Conservation (phyloP, 495 filamentous ascomycete genomes). For the Hyaloscypha bicolor region DNA sequence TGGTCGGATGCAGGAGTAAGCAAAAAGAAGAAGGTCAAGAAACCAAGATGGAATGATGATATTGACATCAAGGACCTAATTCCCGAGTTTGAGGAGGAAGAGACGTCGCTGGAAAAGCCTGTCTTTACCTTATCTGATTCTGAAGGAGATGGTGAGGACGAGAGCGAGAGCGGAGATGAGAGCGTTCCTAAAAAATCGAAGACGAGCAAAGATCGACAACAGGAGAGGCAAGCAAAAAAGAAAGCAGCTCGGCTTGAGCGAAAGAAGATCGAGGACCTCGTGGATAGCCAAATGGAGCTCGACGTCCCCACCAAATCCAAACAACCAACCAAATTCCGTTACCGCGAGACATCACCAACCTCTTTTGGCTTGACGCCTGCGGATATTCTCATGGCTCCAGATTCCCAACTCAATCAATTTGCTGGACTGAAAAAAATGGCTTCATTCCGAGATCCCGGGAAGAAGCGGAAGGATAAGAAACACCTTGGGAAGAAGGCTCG, state of each 20-base stretch:
- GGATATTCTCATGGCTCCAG: constrained; percentile 88
- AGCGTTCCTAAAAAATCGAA: constrained; percentile 55
- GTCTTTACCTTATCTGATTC: constrained; percentile 56
- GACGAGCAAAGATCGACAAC: constrained; percentile 62
- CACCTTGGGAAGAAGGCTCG: constrained; percentile 88
- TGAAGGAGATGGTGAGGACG: constrained; percentile 35
- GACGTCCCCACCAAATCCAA: constrained; percentile 46
- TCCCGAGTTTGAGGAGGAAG: constrained; percentile 75
- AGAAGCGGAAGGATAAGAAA: constrained; percentile 87
- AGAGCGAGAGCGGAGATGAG: constrained; percentile 32
- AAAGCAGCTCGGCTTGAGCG: constrained; percentile 75
- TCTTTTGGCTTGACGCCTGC: constrained; percentile 85
- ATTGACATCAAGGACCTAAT: constrained; percentile 94
- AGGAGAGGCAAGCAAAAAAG: constrained; percentile 71
- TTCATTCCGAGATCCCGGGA: constrained; percentile 80
- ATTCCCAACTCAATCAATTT: constrained; percentile 84
- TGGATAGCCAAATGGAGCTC: constrained; percentile 76
- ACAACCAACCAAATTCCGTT: constrained; percentile 71
- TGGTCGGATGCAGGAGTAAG: constrained; percentile 36
- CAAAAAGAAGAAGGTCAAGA: constrained; percentile 69
- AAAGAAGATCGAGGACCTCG: constrained; percentile 80
- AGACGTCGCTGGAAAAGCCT: constrained; percentile 48
- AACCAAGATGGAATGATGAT: constrained; percentile 95
- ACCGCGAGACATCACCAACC: constrained; percentile 89
- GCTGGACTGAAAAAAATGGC: constrained; percentile 95